These are phyloP conservation scores for Xylaria sp. DNA, from an alignment of 2,329 filamentous ascomycete species.

Conservation along the genomic window DNA sequence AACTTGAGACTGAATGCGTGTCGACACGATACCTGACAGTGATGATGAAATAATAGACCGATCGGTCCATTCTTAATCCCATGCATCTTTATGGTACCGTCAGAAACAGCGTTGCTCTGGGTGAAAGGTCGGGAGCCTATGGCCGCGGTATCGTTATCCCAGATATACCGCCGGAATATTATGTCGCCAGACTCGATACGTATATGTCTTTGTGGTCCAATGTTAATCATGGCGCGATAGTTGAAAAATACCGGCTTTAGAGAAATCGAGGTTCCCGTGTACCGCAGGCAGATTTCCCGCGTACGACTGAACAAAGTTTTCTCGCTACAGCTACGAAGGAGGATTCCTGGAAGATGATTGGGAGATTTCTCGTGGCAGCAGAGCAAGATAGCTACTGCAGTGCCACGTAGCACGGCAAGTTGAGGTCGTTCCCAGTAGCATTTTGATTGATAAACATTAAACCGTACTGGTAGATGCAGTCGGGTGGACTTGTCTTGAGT, in stretches of 20 bases:
- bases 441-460: slow-evolving; percentile 1
- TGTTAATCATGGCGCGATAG: slow-evolving; percentile 13
- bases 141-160: not conserved
- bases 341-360: slow-evolving; percentile 10
- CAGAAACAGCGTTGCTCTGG: not conserved
- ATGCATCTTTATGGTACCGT: slow-evolving; percentile 14
- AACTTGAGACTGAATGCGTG: slow-evolving; percentile 18
- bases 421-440: slow-evolving; percentile 21
- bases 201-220: slow-evolving; percentile 11
- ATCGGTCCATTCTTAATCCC: slow-evolving; percentile 16
- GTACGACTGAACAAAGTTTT: slow-evolving; percentile 14
- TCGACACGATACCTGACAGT: slow-evolving; percentile 6
- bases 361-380: slow-evolving; percentile 19
- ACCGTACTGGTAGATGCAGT: slow-evolving; percentile 15
- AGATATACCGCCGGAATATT: slow-evolving; percentile 25
- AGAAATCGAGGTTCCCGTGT: not conserved
- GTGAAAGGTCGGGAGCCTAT: not conserved
- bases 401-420: slow-evolving; percentile 7
- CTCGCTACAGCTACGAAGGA: slow-evolving; percentile 16
- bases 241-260: slow-evolving; percentile 6
- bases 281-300: slow-evolving; percentile 6
- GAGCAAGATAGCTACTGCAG: slow-evolving; percentile 18
- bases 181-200: slow-evolving; percentile 18
- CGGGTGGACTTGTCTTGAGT: slow-evolving; percentile 22
- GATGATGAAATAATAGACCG: slow-evolving; percentile 5